Evolutionary conservation across 495 filamentous ascomycete genomes (phyloP), one percentile per base, ranked within the genome.

Genomic region (Talaromyces adpressus): DNA sequence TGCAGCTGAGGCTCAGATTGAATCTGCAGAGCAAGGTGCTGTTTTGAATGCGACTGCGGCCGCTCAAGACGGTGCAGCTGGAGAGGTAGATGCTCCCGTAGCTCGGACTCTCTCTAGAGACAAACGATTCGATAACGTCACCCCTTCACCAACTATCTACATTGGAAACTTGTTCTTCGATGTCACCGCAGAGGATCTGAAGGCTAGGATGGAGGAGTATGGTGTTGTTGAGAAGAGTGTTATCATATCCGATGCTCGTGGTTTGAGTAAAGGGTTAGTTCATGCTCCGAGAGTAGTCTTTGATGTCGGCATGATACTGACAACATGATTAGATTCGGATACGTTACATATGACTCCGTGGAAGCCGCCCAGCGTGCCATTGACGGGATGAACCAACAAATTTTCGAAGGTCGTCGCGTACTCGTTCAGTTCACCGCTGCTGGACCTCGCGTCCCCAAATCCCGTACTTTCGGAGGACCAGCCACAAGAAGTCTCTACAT

Each of bases 151-250:
- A 58, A 83, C 77, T 7, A 62, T 95, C 56, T 97, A 91, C 69
- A 69, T 97, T 66, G 90, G 90, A 39, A 98, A 98, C 77, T 72
- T 98, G 22, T 87, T 89, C 69, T 98, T 89, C 70, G 92, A 96
- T 73, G 81, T 90, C 20, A 90, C 86, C 16, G 85, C 85, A 3
- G 80, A 85, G 20, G 89, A 94, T 73, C 70, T 97, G 45, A 74
- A 79, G 66, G 79, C 83, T 59, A 82, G 88, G 14, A 89, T 93
- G 64, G 73, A 77, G 62, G 81, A 85, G 59, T 92, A 82, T 68
- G 92, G 91, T 20, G 71, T 78, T 23, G 78, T 97, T 56, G 47
- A 72, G 22, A 69, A 73, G 2, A 64, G 78, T 12, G 79, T 73
- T 57, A 75, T 97, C 63, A 82, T 87, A 25, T 82, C 81, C 57